These are phyloP conservation scores for Syzygium jambos DNA, from an alignment of 345 rosid species.

Conservation along the genomic window DNA sequence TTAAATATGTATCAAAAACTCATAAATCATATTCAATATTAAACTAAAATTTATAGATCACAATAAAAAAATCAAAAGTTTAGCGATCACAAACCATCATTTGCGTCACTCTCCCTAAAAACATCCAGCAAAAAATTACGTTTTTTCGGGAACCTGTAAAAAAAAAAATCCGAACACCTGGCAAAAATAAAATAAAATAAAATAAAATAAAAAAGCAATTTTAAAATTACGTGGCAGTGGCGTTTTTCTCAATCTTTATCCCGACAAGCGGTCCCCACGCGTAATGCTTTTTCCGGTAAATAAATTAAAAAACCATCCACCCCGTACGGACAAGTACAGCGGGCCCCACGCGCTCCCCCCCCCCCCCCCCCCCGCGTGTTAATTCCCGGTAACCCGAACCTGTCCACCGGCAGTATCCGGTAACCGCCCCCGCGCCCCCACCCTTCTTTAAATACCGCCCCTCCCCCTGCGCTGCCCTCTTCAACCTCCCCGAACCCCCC, in stretches of 20 bases:
- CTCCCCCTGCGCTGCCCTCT: background rate
- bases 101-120: too few species aligned
- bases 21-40: too few species aligned
- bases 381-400: background rate
- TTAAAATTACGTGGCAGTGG: background rate
- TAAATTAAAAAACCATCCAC: background rate
- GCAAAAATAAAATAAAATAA: background rate
- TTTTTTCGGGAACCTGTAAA: background rate
- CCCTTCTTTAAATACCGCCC: background rate
- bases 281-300: background rate
- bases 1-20: too few species aligned
- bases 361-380: too few species aligned
- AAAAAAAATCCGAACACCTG: rapidly evolving
- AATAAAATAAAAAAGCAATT: background rate
- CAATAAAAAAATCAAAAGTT: too few species aligned
- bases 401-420: background rate
- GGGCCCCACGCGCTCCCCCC: background rate
- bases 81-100: too few species aligned
- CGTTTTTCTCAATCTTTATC: background rate
- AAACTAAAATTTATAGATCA: too few species aligned
- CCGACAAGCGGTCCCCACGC: background rate
- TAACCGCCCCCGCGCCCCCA: background rate
- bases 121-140: too few species aligned
- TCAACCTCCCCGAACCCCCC: background rate
- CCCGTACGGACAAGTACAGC: background rate